Percentiles rank a stretch among this genome's conserved stretches.
Evolutionary conservation across 108 stramenopile genomes (phyloP).

Genomic region (Cyclotella baltica): DNA sequence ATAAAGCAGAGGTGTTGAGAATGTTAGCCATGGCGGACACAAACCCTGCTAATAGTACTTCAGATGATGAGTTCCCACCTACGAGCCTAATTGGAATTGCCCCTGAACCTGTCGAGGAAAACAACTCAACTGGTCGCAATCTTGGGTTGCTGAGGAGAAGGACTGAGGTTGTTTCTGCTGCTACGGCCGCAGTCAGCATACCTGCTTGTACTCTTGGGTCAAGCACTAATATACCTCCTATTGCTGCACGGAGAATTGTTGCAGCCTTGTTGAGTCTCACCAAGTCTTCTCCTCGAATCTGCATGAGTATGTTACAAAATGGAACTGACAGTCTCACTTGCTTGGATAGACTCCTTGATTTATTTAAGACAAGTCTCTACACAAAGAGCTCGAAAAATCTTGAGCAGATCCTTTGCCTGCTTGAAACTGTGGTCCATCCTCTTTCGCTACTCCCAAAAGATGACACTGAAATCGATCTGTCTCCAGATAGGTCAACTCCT

Average conservation of each 20-base stretch:
- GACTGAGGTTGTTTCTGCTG: slow-evolving; percentile 57
- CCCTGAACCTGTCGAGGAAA: slow-evolving; percentile 62
- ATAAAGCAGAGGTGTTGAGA: slow-evolving; percentile 47
- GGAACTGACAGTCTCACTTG: slow-evolving; percentile 28
- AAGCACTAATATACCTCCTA: slow-evolving; percentile 63
- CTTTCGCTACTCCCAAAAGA: slow-evolving; percentile 75
- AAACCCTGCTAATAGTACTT: slow-evolving; percentile 27
- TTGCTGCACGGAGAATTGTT: slow-evolving; percentile 82
- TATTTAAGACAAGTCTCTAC: slow-evolving; percentile 69
- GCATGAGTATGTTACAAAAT: slow-evolving; percentile 56
- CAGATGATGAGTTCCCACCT: slow-evolving; percentile 73
- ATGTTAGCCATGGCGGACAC: slow-evolving; percentile 48
- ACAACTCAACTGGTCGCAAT: slow-evolving; percentile 33
- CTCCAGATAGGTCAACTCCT: slow-evolving; percentile 55
- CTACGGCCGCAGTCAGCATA: slow-evolving; percentile 80
- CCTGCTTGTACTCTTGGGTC: slow-evolving; percentile 70
- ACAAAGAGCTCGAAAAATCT: slow-evolving; percentile 77
- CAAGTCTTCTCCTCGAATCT: slow-evolving; percentile 73
- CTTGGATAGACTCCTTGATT: slow-evolving; percentile 73
- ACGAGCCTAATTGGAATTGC: slow-evolving; percentile 69
- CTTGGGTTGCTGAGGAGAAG: slow-evolving; percentile 54
- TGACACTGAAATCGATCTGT: slow-evolving; percentile 62
- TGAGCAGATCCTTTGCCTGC: slow-evolving; percentile 76
- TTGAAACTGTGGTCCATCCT: slow-evolving; percentile 80
- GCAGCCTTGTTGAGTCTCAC: slow-evolving; percentile 59